These are phyloP conservation scores for Leishmania lainsoni DNA, from an alignment of 208 protist species.

Conservation along the genomic window DNA sequence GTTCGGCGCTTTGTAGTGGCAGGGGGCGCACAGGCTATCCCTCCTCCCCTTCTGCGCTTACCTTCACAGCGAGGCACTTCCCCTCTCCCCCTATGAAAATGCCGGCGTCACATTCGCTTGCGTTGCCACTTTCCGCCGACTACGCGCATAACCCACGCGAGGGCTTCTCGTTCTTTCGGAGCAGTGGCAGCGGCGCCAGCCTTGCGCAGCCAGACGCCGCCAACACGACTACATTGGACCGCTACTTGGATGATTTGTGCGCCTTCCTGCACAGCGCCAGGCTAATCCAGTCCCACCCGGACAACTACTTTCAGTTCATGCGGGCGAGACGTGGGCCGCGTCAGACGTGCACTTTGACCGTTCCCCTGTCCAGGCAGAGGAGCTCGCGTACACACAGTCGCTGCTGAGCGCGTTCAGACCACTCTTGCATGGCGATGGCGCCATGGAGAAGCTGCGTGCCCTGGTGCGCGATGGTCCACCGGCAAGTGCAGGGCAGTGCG, in stretches of 20 bases:
- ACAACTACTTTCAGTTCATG: conserved; percentile 76
- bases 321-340: conserved; percentile 26
- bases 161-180: conserved; percentile 46
- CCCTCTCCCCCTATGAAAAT: not conserved
- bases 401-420: conserved; percentile 50
- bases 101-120: conserved; percentile 42
- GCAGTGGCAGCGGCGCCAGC: not conserved
- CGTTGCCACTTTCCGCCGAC: conserved; percentile 60
- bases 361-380: conserved; percentile 39
- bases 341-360: conserved; percentile 45
- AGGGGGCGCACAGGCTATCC: not conserved
- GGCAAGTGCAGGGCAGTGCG: not conserved
- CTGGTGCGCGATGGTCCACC: conserved; percentile 64
- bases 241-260: conserved; percentile 75
- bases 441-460: conserved; percentile 37
- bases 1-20: not conserved
- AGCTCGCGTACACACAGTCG: conserved; percentile 48
- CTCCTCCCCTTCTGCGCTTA: not conserved
- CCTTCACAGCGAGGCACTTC: not conserved
- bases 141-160: conserved; percentile 36
- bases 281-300: conserved; percentile 81
- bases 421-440: conserved; percentile 33
- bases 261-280: conserved; percentile 56
- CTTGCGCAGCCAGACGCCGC: not conserved
- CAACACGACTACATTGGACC: conserved; percentile 29